Evolutionary conservation across 2,329 filamentous ascomycete species (phyloP).

Genomic region (Stachybotrys echinatus): DNA sequence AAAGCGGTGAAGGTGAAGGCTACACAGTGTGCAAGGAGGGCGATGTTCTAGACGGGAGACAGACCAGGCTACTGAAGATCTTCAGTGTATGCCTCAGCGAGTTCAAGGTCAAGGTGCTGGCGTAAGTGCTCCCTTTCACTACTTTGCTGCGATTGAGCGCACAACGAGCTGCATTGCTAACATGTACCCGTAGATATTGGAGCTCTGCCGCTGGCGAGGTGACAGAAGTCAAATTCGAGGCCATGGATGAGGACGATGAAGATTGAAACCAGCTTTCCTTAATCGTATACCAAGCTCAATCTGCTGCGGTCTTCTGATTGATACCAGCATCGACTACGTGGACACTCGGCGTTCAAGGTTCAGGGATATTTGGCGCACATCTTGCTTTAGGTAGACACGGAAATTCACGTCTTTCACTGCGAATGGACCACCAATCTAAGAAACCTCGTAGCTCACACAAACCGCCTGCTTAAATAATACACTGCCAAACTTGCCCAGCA

Average conservation of each 20-base stretch:
- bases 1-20: conserved; percentile 46
- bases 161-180: too few species aligned
- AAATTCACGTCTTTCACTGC: conserved; percentile 13
- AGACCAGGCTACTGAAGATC: conserved; percentile 89
- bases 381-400: conserved; percentile 18
- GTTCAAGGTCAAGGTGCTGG: conserved; percentile 77
- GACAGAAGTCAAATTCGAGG: conserved; percentile 43
- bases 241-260: conserved; percentile 26
- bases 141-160: too few species aligned
- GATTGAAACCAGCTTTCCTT: background rate
- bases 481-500: background rate
- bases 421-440: conserved; percentile 1
- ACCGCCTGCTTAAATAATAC: background rate
- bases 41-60: conserved; percentile 78
- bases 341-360: conserved; percentile 29
- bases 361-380: conserved; percentile 22
- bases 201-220: conserved; percentile 52
- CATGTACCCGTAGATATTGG: conserved; percentile 46
- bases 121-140: conserved; percentile 42
- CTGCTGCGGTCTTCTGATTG: conserved; percentile 22
- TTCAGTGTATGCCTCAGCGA: conserved; percentile 89
- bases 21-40: conserved; percentile 83
- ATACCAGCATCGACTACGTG: conserved; percentile 26
- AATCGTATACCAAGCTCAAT: background rate
- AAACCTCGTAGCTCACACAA: background rate